phyloP scores from a whole-genome alignment of 2,329 filamentous ascomycete species.

The Aspergillus sp. region DNA sequence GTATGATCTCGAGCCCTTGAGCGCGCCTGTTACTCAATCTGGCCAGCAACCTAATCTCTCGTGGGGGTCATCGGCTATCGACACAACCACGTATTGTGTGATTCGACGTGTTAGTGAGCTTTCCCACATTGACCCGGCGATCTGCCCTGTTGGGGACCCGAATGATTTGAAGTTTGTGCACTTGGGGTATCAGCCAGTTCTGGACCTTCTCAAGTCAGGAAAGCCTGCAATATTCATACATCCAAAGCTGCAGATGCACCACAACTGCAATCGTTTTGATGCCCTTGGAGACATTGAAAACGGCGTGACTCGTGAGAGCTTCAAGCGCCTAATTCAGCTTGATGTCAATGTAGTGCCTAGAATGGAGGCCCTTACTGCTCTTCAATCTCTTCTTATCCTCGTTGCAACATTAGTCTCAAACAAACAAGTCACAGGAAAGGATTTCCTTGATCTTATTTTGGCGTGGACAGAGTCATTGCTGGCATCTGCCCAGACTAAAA shows the following conservation, averaged over 20 bases:
- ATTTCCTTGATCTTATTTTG: not conserved
- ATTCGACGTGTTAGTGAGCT: not conserved
- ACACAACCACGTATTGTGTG: not conserved
- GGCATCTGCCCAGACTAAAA: not conserved
- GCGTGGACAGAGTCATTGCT: not conserved
- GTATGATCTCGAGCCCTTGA: slow-evolving; percentile 7
- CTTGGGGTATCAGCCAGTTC: not conserved
- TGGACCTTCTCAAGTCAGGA: not conserved
- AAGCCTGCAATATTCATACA: slow-evolving; percentile 5
- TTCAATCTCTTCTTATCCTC: not conserved
- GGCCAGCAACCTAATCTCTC: not conserved
- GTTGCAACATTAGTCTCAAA: not conserved
- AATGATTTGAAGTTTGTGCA: not conserved
- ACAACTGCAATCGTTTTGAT: not conserved
- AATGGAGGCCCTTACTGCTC: not conserved
- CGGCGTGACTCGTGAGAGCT: not conserved
- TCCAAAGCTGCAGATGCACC: slow-evolving; percentile 1
- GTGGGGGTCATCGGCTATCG: not conserved
- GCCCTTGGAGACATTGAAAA: not conserved
- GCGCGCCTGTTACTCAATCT: not conserved
- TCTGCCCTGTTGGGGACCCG: not conserved
- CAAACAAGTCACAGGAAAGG: not conserved
- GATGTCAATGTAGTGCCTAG: not conserved
- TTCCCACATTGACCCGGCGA: slow-evolving; percentile 1
- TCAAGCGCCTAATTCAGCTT: not conserved